Base-by-base conservation (phyloP, 1,284 basidiomycete species). In the Ustanciosporium gigantosporum region DNA sequence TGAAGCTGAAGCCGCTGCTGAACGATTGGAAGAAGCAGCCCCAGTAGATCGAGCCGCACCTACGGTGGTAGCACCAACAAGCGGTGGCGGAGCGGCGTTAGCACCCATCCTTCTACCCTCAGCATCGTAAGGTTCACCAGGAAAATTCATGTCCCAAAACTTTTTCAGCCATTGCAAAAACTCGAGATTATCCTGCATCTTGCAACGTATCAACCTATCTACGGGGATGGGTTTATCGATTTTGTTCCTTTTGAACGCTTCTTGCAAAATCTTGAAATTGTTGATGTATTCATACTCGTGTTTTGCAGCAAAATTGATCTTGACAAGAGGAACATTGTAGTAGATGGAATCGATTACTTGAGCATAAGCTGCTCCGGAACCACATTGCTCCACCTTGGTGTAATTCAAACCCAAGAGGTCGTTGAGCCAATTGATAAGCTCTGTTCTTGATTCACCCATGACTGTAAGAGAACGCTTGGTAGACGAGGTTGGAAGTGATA, bases 101-200 rank as follows among this genome's bases (percentile, higher is more conserved):
- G 58, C 81, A 19, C 89, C 90, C 61, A 84, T 85, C 41, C 91
- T 83, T 39, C 91, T 84, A 11, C 82, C 90, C 1, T 88, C 86
- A 0, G 95, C 83, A 77, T 98, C 92, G 77, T 99, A 99, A 6
- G 83, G 84, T 46, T 89, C 87, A 0, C 93, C 94, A 4, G 87
- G 85, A 76, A 87, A 93, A 82, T 95, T 90, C 36, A 84, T 81
- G 75, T 97, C 92, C 94, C 95, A 98, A 80, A 88, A 96, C 44
- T 88, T 88, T 78, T 93, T 93, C 74, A 91, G 84, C 94, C 94
- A 98, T 79, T 99, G 94, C 47, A 94, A 79, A 80, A 98, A 98
- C 79, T 99, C 95, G 68, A 99, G 87, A 80, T 99, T 99, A 80
- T 98, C 95, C 80, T 97, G 95, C 94, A 98, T 98, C 82, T 97